Conservation (phyloP, 2,329 filamentous ascomycete species). For the Talaromyces piceae region DNA sequence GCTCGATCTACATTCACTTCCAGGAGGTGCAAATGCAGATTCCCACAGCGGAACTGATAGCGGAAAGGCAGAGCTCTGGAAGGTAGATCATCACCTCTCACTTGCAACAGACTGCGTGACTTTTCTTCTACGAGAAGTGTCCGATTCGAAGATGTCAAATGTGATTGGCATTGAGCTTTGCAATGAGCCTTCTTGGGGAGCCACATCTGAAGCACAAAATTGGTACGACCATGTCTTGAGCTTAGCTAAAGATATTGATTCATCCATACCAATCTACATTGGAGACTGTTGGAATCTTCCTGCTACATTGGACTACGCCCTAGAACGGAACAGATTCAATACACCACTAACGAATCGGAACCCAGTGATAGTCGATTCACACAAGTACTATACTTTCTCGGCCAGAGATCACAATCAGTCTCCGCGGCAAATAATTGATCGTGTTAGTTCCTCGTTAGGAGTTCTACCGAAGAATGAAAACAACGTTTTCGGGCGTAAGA, state of each 20-base stretch:
- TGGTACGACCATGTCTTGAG: slow-evolving; percentile 49
- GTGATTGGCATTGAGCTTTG: slow-evolving; percentile 52
- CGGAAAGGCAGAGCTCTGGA: slow-evolving; percentile 48
- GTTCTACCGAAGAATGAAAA: slow-evolving; percentile 43
- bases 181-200: slow-evolving; percentile 48
- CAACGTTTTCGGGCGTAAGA: slow-evolving; percentile 39
- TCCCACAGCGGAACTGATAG: slow-evolving; percentile 51
- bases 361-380: slow-evolving; percentile 52
- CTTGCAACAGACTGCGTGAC: slow-evolving; percentile 42
- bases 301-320: slow-evolving; percentile 39
- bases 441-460: slow-evolving; percentile 37
- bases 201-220: slow-evolving; percentile 44
- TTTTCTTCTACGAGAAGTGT: slow-evolving; percentile 45
- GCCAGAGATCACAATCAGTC: slow-evolving; percentile 44
- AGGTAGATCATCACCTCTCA: slow-evolving; percentile 34
- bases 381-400: slow-evolving; percentile 54
- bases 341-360: slow-evolving; percentile 20
- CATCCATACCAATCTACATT: slow-evolving; percentile 48
- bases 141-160: slow-evolving; percentile 31
- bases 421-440: slow-evolving; percentile 46
- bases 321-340: slow-evolving; percentile 31
- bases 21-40: slow-evolving; percentile 50
- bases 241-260: slow-evolving; percentile 42
- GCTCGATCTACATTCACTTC: slow-evolving; percentile 53
- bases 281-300: slow-evolving; percentile 52